Percentiles rank a stretch among this genome's conserved stretches.
Conservation (phyloP, 2,329 filamentous ascomycete genomes). For the Colletotrichum filicis region DNA sequence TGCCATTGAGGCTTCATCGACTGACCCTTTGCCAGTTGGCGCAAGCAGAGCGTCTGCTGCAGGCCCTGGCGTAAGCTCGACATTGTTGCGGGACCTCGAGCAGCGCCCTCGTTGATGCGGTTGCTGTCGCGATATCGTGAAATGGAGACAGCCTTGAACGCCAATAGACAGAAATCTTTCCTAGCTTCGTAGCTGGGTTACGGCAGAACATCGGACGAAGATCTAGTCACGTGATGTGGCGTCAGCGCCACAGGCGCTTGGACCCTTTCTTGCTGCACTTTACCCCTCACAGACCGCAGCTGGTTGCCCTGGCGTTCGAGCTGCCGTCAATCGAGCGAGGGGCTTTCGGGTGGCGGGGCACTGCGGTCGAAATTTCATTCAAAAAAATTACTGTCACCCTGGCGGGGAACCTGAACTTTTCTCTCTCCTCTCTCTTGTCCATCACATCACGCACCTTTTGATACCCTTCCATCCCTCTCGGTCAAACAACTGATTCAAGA, state of each 20-base stretch:
- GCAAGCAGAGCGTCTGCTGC: slow-evolving; percentile 49
- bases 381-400: slow-evolving; percentile 34
- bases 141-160: neutral
- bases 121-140: slow-evolving; percentile 26
- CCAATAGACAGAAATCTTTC: slow-evolving; percentile 34
- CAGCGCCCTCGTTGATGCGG: slow-evolving; percentile 25
- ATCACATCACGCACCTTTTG: slow-evolving; percentile 39
- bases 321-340: slow-evolving; percentile 14
- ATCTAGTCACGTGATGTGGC: neutral
- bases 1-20: slow-evolving; percentile 41
- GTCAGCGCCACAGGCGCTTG: neutral
- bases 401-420: slow-evolving; percentile 32
- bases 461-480: slow-evolving; percentile 40
- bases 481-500: slow-evolving; percentile 63
- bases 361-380: slow-evolving; percentile 33
- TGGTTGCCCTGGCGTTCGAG: slow-evolving; percentile 24
- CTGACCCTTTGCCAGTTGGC: slow-evolving; percentile 44
- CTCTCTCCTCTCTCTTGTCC: slow-evolving; percentile 42
- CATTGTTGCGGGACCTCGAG: slow-evolving; percentile 42
- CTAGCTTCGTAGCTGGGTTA: neutral
- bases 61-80: slow-evolving; percentile 47
- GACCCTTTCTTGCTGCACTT: neutral
- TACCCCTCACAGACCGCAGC: slow-evolving; percentile 12
- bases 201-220: slow-evolving; percentile 12
- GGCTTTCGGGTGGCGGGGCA: slow-evolving; percentile 29